Conservation (phyloP, 805 yeast genomes). For the Ogataea zsoltii region DNA sequence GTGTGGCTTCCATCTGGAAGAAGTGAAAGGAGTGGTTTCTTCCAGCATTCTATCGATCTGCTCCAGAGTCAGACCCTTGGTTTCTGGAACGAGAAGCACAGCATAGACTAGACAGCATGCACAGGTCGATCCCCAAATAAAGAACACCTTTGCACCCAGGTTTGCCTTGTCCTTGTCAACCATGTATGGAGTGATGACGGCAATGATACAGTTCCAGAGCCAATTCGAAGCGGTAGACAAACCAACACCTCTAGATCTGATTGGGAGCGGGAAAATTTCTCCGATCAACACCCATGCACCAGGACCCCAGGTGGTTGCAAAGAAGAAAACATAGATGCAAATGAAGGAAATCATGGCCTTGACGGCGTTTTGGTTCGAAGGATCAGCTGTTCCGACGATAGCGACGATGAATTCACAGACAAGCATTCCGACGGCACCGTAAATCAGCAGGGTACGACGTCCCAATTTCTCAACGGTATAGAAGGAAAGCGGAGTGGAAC, state of each 20-base stretch:
- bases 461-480: constrained; percentile 59
- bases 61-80: constrained; percentile 79
- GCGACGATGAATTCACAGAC: constrained; percentile 62
- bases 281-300: constrained; percentile 68
- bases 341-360: constrained; percentile 42
- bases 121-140: constrained; percentile 64
- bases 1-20: constrained; percentile 39
- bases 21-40: constrained; percentile 37
- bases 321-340: constrained; percentile 67
- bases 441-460: constrained; percentile 48
- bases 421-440: constrained; percentile 52
- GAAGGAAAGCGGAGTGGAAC: constrained; percentile 57
- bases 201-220: constrained; percentile 74
- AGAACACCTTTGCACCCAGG: constrained; percentile 64
- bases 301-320: constrained; percentile 87
- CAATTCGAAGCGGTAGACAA: constrained; percentile 77
- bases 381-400: constrained; percentile 36
- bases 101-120: constrained; percentile 58
- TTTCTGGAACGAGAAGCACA: constrained; percentile 72
- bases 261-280: constrained; percentile 68
- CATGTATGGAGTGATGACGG: constrained; percentile 72
- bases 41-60: constrained; percentile 61
- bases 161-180: constrained; percentile 65
- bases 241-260: constrained; percentile 73
- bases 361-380: constrained; percentile 29